These are phyloP conservation scores for Candida gorgasii DNA, from an alignment of 805 yeast species.

Conservation along the genomic window DNA sequence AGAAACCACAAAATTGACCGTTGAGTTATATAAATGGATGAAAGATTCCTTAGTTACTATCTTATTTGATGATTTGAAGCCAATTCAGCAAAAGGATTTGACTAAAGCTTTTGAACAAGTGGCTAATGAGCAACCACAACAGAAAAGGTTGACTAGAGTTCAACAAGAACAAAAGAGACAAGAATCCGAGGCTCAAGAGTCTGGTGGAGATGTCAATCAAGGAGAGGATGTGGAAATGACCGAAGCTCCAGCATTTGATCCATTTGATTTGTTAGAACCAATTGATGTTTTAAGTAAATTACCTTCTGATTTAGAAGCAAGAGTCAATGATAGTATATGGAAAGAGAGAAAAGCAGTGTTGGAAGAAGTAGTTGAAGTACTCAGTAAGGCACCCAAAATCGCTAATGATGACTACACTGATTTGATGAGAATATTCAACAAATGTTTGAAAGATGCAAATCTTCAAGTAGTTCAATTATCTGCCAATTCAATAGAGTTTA, in stretches of 20 bases:
- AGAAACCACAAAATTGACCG: slow-evolving; percentile 68
- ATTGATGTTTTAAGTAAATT: slow-evolving; percentile 64
- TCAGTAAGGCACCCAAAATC: slow-evolving; percentile 56
- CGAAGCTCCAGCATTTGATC: slow-evolving; percentile 44
- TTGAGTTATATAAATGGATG: slow-evolving; percentile 72
- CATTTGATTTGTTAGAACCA: slow-evolving; percentile 70
- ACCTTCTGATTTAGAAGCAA: slow-evolving; percentile 59
- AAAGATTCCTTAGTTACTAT: slow-evolving; percentile 61
- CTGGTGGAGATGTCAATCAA: slow-evolving; percentile 18
- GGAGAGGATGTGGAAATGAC: slow-evolving; percentile 35
- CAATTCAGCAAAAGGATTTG: slow-evolving; percentile 88
- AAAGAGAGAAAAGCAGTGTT: slow-evolving; percentile 87
- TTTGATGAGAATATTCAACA: slow-evolving; percentile 63
- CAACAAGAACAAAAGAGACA: slow-evolving; percentile 31
- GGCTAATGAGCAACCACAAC: slow-evolving; percentile 42
- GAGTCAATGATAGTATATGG: slow-evolving; percentile 74
- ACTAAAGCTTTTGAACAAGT: slow-evolving; percentile 63
- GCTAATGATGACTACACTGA: slow-evolving; percentile 61
- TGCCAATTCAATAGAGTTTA: slow-evolving; percentile 58
- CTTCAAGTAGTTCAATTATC: slow-evolving; percentile 82
- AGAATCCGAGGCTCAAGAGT: slow-evolving; percentile 10
- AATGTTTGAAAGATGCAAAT: slow-evolving; percentile 84
- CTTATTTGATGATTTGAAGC: slow-evolving; percentile 73
- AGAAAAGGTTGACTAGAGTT: slow-evolving; percentile 52
- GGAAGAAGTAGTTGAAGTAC: slow-evolving; percentile 55